Evolutionary conservation across 805 yeast genomes (phyloP).

Genomic region (Spathaspora arborariae): DNA sequence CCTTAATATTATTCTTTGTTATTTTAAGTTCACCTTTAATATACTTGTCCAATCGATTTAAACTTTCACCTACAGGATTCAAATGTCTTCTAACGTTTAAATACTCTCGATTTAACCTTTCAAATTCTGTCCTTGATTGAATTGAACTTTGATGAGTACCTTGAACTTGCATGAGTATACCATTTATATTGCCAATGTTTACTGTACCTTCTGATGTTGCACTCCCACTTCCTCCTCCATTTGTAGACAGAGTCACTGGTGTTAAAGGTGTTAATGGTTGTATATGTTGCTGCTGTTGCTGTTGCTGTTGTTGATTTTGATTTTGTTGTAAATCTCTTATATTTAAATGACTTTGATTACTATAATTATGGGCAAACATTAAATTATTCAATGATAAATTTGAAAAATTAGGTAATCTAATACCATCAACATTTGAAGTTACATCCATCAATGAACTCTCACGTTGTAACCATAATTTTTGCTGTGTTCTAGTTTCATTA

Average conservation of each 20-base stretch:
- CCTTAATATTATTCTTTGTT: constrained; percentile 13
- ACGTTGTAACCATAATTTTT: constrained; percentile 77
- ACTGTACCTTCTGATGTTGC: not conserved
- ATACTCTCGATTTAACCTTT: constrained; percentile 71
- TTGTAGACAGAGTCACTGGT: constrained; percentile 3
- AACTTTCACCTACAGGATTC: constrained; percentile 66
- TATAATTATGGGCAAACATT: constrained; percentile 33
- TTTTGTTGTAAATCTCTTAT: constrained; percentile 10
- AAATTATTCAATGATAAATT: constrained; percentile 35
- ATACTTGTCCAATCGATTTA: constrained; percentile 44
- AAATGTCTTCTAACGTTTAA: constrained; percentile 62
- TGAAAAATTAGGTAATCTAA: constrained; percentile 32
- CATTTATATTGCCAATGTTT: constrained; percentile 21
- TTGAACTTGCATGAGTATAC: constrained; percentile 25
- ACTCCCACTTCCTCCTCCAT: constrained; percentile 1
- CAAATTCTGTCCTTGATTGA: constrained; percentile 71
- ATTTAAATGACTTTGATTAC: constrained; percentile 19
- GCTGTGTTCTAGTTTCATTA: constrained; percentile 72
- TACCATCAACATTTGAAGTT: constrained; percentile 24
- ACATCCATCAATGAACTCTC: constrained; percentile 68
- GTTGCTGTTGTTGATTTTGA: constrained; percentile 3
- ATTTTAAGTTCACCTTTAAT: constrained; percentile 20
- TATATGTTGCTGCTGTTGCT: constrained; percentile 1
- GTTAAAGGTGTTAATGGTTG: not conserved
- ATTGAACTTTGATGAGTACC: constrained; percentile 43